Percentiles rank a stretch among this genome's conserved stretches.
These are phyloP conservation scores for Eucalyptus virginea DNA, from an alignment of 345 rosid species.

Conservation along the genomic window DNA sequence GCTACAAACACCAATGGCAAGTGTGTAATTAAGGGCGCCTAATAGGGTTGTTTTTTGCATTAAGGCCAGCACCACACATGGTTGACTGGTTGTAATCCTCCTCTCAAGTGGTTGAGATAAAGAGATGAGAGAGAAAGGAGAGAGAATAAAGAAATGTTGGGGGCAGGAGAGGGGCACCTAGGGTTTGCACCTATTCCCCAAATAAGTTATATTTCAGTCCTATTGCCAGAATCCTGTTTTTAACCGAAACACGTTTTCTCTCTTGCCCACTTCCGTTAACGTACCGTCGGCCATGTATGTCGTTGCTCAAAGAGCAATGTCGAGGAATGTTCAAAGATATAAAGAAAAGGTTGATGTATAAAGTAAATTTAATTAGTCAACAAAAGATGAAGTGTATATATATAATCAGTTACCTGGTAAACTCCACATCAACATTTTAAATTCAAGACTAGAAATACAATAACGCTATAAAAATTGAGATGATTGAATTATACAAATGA, in stretches of 20 bases:
- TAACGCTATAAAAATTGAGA: neutral
- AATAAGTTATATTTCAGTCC: neutral
- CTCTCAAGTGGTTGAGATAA: neutral
- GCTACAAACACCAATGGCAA: neutral
- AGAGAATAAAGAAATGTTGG: neutral
- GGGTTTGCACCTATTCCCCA: neutral
- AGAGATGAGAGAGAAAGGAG: neutral
- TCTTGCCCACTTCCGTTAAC: neutral
- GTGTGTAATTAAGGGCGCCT: neutral
- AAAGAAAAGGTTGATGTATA: neutral
- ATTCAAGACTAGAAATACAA: accelerated
- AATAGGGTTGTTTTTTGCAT: neutral
- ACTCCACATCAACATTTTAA: neutral
- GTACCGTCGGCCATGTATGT: neutral
- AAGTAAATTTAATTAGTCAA: neutral
- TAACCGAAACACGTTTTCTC: neutral
- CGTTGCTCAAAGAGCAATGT: neutral
- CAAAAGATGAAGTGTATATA: too few relatives aligned
- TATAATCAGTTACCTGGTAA: too few relatives aligned
- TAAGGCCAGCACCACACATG: neutral
- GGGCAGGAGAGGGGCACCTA: neutral
- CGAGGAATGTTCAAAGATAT: neutral
- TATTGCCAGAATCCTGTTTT: neutral
- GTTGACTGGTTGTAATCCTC: neutral
- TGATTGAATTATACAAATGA: neutral